Evolutionary conservation across 2,329 filamentous ascomycete genomes (phyloP).

Genomic region (Hymenoscyphus fraxineus): DNA sequence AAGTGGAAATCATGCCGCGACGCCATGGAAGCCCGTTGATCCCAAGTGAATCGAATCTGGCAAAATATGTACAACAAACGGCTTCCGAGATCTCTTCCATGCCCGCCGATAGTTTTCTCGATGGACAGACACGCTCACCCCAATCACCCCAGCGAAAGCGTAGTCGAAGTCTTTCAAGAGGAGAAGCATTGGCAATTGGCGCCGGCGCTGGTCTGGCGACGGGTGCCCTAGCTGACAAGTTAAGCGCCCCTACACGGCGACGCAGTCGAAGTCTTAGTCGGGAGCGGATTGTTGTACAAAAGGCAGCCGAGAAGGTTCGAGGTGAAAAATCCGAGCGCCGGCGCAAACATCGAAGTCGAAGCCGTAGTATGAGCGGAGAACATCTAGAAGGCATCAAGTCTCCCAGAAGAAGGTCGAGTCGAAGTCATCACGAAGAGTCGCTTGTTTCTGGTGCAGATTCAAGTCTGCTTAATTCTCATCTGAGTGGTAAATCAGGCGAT

Average conservation of each 20-base stretch:
- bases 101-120: slow-evolving; percentile 68
- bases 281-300: slow-evolving; percentile 61
- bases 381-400: slow-evolving; percentile 45
- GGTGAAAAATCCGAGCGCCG: slow-evolving; percentile 45
- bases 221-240: slow-evolving; percentile 40
- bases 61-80: slow-evolving; percentile 60
- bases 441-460: slow-evolving; percentile 48
- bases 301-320: slow-evolving; percentile 64
- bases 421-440: slow-evolving; percentile 48
- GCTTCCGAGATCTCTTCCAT: slow-evolving; percentile 84
- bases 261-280: slow-evolving; percentile 62
- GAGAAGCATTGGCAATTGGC: slow-evolving; percentile 29
- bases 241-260: slow-evolving; percentile 56
- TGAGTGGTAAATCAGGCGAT: slow-evolving; percentile 52
- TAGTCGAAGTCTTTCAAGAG: slow-evolving; percentile 32
- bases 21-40: slow-evolving; percentile 66
- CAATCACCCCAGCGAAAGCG: slow-evolving; percentile 34
- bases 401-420: slow-evolving; percentile 45
- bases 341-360: slow-evolving; percentile 43
- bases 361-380: slow-evolving; percentile 43
- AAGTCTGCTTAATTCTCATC: slow-evolving; percentile 55
- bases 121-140: slow-evolving; percentile 39
- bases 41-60: slow-evolving; percentile 52
- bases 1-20: slow-evolving; percentile 74
- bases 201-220: slow-evolving; percentile 41